Conservation (phyloP, 2,329 filamentous ascomycete species). For the Thielaviopsis punctulata region DNA sequence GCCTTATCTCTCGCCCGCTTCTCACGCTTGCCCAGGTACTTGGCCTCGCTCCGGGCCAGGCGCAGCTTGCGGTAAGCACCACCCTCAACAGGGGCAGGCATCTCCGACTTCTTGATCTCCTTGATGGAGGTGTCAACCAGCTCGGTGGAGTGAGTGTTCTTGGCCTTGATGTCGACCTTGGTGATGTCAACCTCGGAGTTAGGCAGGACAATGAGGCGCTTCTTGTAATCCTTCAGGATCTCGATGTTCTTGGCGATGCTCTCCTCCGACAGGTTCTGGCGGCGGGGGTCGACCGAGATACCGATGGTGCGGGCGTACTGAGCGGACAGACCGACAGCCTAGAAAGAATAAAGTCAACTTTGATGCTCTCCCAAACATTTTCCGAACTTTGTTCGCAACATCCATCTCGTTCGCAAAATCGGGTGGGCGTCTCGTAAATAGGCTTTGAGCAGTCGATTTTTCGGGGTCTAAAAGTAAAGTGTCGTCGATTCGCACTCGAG, state of each 20-base stretch:
- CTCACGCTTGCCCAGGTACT: constrained; percentile 68
- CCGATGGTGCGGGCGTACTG: constrained; percentile 90
- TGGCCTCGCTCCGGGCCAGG: constrained; percentile 65
- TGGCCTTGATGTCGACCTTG: constrained; percentile 40
- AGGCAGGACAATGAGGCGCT: constrained; percentile 93
- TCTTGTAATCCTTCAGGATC: constrained; percentile 95
- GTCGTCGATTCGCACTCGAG: not conserved
- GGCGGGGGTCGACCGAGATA: constrained; percentile 90
- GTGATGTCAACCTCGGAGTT: constrained; percentile 57
- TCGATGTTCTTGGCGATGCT: constrained; percentile 85
- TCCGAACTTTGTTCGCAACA: not conserved
- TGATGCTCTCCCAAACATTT: constrained; percentile 17
- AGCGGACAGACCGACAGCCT: constrained; percentile 92
- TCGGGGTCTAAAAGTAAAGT: no score
- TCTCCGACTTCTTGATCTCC: constrained; percentile 67
- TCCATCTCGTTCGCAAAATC: not conserved
- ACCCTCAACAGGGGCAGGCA: constrained; percentile 60
- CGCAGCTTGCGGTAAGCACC: constrained; percentile 78
- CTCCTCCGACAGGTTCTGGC: constrained; percentile 94
- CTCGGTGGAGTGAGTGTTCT: constrained; percentile 39
- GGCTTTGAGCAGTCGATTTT: no score
- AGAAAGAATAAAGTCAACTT: constrained; percentile 15
- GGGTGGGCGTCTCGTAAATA: no score
- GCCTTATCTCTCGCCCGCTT: constrained; percentile 85
- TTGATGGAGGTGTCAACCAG: constrained; percentile 55